A percentile compares a stretch with the other conserved stretches of the same genome.
Conservation (phyloP, 192 early-diverging fungal species). For the Rhizophagus clarus region DNA sequence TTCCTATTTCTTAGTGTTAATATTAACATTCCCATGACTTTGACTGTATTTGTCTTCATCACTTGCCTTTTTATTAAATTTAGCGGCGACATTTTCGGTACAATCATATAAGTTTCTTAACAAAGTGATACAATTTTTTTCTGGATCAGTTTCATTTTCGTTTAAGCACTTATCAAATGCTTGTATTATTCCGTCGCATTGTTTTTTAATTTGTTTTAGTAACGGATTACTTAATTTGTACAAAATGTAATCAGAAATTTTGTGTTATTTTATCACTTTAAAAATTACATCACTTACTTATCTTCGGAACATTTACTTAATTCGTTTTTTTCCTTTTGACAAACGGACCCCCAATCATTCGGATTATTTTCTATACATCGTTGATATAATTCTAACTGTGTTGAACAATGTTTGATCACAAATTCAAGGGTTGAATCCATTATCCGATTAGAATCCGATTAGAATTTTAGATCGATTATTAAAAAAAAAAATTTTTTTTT, state of each 20-base stretch:
- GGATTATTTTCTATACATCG: conserved; percentile 30
- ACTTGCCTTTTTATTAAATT: not conserved
- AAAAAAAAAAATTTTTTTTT: too few species aligned
- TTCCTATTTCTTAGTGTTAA: not conserved
- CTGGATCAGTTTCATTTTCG: conserved; percentile 10
- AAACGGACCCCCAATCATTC: conserved; percentile 10
- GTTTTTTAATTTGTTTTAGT: conserved; percentile 4
- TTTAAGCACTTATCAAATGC: conserved; percentile 9
- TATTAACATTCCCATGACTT: not conserved
- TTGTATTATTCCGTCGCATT: not conserved
- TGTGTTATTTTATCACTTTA: not conserved
- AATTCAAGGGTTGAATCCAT: conserved; percentile 32
- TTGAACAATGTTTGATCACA: conserved; percentile 33
- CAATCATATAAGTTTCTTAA: conserved; percentile 13
- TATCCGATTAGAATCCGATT: not conserved
- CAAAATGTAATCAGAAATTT: not conserved
- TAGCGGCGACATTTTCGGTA: not conserved
- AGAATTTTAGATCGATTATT: too few species aligned
- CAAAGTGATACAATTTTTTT: not conserved
- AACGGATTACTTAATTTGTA: not conserved
- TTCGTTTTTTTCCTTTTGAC: conserved; percentile 17
- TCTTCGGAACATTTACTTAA: conserved; percentile 34
- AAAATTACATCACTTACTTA: conserved; percentile 17
- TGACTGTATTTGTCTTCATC: too few species aligned
- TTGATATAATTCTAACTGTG: conserved; percentile 27